Evolutionary conservation across 2,329 filamentous ascomycete species (phyloP).

Genomic region (Aspergillus cejpii): DNA sequence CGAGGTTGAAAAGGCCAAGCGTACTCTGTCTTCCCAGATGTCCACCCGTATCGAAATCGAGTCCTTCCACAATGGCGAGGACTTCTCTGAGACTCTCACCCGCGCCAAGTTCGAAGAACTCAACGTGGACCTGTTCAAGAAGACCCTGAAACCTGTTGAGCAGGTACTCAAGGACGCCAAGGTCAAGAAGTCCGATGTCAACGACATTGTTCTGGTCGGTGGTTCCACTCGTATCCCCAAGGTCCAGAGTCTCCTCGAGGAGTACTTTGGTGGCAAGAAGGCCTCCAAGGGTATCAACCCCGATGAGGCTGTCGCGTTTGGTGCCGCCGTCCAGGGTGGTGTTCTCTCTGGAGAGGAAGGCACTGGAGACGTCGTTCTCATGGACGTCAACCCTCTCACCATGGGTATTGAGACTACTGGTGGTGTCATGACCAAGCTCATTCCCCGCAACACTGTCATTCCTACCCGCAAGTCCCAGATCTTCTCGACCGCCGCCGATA

Average conservation of each 20-base stretch:
- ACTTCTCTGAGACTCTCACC: constrained; percentile 97
- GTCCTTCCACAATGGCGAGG: constrained; percentile 90
- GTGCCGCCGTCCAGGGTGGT: constrained; percentile 95
- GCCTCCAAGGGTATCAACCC: constrained; percentile 99
- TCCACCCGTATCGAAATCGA: constrained; percentile 94
- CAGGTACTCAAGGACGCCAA: constrained; percentile 98
- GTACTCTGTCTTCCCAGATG: constrained; percentile 90
- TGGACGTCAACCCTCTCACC: constrained; percentile 95
- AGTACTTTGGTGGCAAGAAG: constrained; percentile 93
- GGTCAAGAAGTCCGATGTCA: constrained; percentile 88
- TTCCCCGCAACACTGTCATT: constrained; percentile 88
- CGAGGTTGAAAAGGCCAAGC: constrained; percentile 99
- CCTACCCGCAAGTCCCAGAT: constrained; percentile 96
- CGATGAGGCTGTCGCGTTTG: constrained; percentile 96
- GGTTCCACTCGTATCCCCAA: constrained; percentile 99
- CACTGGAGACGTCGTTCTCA: constrained; percentile 75
- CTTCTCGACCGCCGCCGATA: constrained; percentile 93
- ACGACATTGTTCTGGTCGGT: constrained; percentile 96
- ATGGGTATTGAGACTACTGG: constrained; percentile 97
- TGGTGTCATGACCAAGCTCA: constrained; percentile 95
- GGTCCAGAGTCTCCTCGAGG: constrained; percentile 88
- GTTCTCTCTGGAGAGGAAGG: constrained; percentile 83
- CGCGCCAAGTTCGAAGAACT: constrained; percentile 99
- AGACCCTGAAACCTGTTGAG: constrained; percentile 96
- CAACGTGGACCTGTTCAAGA: constrained; percentile 99